Evolutionary conservation across 2,329 filamentous ascomycete species (phyloP), one percentile per base, ranked within the genome.

Genomic region (Sporothrix globosa): DNA sequence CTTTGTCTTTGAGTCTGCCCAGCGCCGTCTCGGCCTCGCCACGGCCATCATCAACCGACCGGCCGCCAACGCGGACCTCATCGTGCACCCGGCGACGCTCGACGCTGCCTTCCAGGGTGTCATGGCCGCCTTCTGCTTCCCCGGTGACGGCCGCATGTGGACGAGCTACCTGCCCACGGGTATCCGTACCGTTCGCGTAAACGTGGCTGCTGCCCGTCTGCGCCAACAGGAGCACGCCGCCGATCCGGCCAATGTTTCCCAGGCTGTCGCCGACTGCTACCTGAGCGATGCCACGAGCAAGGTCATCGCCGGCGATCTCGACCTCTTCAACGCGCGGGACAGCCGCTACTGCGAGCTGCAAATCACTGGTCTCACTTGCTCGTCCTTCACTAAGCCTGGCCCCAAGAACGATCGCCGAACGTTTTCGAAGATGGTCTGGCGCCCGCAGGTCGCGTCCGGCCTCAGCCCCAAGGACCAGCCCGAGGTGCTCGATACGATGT

Each of bases 91-190:
- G 0, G 77, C 73, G 0, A 72, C 75, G 2, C 73, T 82, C 0
- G 81, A 82, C 54, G 74, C 75, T 0, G 77, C 78, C 1, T 77
- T 82, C 69, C 81, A 82, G 70, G 72, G 77, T 5, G 70, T 77
- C 11, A 74, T 81, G 5, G 73, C 76, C 1, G 79, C 80, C 0
- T 77, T 75, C 60, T 75, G 76, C 5, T 77, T 73, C 27, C 81
- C 81, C 0, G 76, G 76, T 0, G 78, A 80, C 53, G 78, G 76
- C 3, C 74, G 73, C 3, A 74, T 82, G 4, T 78, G 76, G 75
- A 72, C 76, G 1, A 72, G 78, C 3, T 76, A 79, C 61, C 71
- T 81, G 2, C 79, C 79, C 3, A 76, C 74, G 0, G 71, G 56
- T 14, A 77, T 81, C 14, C 68, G 73, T 17, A 67, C 67, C 13